These are phyloP conservation scores for Fusarium nygamai DNA, from an alignment of 2,329 filamentous ascomycete genomes.

Conservation along the genomic window DNA sequence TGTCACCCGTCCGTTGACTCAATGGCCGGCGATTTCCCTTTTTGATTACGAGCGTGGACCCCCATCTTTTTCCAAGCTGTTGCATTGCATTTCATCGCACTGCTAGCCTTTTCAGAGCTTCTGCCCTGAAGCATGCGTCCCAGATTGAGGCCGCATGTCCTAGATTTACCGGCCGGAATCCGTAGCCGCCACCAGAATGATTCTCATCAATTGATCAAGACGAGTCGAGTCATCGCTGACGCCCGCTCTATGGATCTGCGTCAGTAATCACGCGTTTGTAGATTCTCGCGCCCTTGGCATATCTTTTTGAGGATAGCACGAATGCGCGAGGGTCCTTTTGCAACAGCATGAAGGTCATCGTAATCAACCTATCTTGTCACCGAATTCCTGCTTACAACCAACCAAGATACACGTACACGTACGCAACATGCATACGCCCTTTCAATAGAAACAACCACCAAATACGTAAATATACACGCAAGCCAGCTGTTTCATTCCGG, in stretches of 20 bases:
- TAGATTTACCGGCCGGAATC: constrained; percentile 13
- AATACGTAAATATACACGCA: constrained; percentile 38
- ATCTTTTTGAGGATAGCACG: constrained; percentile 1
- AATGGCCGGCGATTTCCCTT: constrained; percentile 40
- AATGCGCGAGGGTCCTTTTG: neutral
- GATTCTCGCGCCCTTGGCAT: constrained; percentile 14
- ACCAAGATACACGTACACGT: constrained; percentile 13
- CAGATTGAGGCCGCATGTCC: constrained; percentile 27
- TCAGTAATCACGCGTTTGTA: constrained; percentile 8
- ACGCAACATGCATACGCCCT: constrained; percentile 19
- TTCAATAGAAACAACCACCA: constrained; percentile 10
- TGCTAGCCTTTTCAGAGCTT: constrained; percentile 19
- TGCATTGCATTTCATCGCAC: constrained; percentile 29
- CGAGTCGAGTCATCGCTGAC: constrained; percentile 28
- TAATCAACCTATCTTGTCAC: neutral
- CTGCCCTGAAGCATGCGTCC: constrained; percentile 25
- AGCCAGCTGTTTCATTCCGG: constrained; percentile 30
- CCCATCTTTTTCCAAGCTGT: constrained; percentile 8
- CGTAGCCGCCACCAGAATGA: constrained; percentile 12
- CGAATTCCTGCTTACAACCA: neutral
- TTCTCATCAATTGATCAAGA: neutral
- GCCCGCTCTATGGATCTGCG: constrained; percentile 23
- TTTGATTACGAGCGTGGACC: constrained; percentile 13
- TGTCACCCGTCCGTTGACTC: constrained; percentile 41
- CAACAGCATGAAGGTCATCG: constrained; percentile 21